Evolutionary conservation across 148 eudicot species (phyloP), one percentile per base, ranked within the genome.

Genomic region (Drosera capensis): DNA sequence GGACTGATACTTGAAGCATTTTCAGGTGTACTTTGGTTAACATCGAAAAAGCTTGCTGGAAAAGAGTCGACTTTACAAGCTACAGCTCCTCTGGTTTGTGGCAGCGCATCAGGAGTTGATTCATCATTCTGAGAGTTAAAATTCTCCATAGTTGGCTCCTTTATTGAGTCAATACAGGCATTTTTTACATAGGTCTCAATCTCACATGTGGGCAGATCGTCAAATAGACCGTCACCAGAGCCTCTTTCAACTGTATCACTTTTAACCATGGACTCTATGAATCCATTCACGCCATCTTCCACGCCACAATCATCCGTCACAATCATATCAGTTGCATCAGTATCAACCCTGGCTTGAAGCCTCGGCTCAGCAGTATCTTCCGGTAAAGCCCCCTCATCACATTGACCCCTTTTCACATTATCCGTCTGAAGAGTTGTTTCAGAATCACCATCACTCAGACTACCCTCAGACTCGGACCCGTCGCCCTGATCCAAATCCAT

Each of bases 391-490:
- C n/a, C n/a, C n/a, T n/a, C n/a, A n/a, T n/a, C n/a, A n/a, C n/a
- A n/a, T n/a, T n/a, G n/a, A n/a, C n/a, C n/a, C n/a, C n/a, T n/a
- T n/a, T n/a, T n/a, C n/a, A n/a, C n/a, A n/a, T n/a, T n/a, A n/a
- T n/a, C n/a, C n/a, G n/a, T n/a, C n/a, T n/a, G n/a, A n/a, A n/a
- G n/a, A n/a, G n/a, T n/a, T n/a, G n/a, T n/a, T n/a, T n/a, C n/a
- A n/a, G n/a, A n/a, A n/a, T n/a, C n/a, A n/a, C n/a, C n/a, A n/a
- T n/a, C n/a, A n/a, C n/a, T n/a, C n/a, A n/a, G n/a, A n/a, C n/a
- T n/a, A n/a, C n/a, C n/a, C n/a, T n/a, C n/a, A n/a, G n/a, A n/a
- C 42, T 56, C 49, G 26, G 53, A 63, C 54, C 58, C 58, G 49
- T 25, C 39, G 24, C 51, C 59, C 38, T 20, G 49, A 16, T 36